Evolutionary conservation across 768 basidiomycete genomes (phyloP).

Genomic region (Stropharia rugosoannulata): DNA sequence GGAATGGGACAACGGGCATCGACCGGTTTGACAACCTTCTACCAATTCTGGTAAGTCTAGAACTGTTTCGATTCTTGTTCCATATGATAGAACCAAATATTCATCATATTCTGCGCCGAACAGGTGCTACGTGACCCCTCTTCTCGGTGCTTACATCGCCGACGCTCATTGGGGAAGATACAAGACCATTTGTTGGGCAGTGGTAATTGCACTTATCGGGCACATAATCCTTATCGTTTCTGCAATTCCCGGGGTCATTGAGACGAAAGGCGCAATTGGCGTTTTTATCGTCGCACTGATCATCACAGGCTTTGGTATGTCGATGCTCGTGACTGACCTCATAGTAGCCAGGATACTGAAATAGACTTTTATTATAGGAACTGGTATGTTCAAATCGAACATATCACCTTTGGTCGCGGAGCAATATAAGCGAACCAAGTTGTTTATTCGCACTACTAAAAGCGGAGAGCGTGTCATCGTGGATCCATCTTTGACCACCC

Average conservation of each 20-base stretch:
- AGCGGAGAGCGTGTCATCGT: conserved; percentile 72
- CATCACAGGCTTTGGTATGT: conserved; percentile 49
- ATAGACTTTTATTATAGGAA: conserved; percentile 31
- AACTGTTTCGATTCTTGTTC: neutral
- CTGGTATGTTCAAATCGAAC: conserved; percentile 76
- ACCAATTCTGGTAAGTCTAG: conserved; percentile 58
- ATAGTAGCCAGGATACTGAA: neutral
- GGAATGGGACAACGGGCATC: conserved; percentile 67
- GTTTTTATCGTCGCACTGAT: conserved; percentile 60
- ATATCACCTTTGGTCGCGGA: conserved; percentile 80
- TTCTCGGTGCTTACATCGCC: conserved; percentile 71
- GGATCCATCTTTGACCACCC: conserved; percentile 66
- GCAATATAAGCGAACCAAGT: conserved; percentile 58
- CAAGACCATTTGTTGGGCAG: conserved; percentile 70
- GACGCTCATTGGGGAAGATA: conserved; percentile 73
- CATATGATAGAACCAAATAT: neutral
- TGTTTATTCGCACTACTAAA: conserved; percentile 48
- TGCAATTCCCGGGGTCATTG: conserved; percentile 67
- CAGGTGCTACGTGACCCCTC: conserved; percentile 66
- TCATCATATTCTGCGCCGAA: neutral
- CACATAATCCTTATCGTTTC: conserved; percentile 66
- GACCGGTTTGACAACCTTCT: conserved; percentile 71
- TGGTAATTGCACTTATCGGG: conserved; percentile 62
- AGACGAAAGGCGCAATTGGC: conserved; percentile 45
- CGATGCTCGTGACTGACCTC: no score